A percentile compares a stretch with the other conserved stretches of the same genome.
Conservation (phyloP, 768 basidiomycete species). For the Kwoniella mangroviensis region DNA sequence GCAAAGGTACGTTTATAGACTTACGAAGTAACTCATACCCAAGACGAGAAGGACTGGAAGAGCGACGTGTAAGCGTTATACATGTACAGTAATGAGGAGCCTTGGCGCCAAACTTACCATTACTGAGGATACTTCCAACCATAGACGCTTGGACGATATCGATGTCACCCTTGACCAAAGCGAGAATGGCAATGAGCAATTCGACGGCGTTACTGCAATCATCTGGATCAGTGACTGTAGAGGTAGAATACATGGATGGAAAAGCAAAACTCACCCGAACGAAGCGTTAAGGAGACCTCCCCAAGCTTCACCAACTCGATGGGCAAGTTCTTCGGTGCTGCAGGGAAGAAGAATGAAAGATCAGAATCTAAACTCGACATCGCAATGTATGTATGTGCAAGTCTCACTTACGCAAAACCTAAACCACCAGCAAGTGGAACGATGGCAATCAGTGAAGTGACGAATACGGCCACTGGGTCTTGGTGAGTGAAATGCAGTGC, state of each 20-base stretch:
- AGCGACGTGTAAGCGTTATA: background rate
- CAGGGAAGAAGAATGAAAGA: conserved; percentile 59
- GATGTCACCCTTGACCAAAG: conserved; percentile 59
- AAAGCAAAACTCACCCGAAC: conserved; percentile 29
- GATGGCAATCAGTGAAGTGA: conserved; percentile 62
- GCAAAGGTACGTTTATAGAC: background rate
- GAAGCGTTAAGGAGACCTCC: conserved; percentile 64
- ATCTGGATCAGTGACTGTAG: conserved; percentile 32
- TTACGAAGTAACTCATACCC: conserved; percentile 54
- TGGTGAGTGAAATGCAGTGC: conserved; percentile 60
- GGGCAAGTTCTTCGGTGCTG: conserved; percentile 64
- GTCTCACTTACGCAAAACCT: conserved; percentile 36
- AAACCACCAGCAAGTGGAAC: conserved; percentile 60
- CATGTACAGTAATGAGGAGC: too few species aligned
- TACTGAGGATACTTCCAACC: conserved; percentile 63
- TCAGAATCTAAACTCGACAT: conserved; percentile 53
- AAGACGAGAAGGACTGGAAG: conserved; percentile 54
- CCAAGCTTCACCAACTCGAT: conserved; percentile 55
- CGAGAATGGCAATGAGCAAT: conserved; percentile 61
- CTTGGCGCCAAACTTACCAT: conserved; percentile 33
- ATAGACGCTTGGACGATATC: conserved; percentile 65
- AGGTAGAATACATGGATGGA: conserved; percentile 20
- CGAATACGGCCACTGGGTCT: conserved; percentile 61
- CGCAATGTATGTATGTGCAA: background rate
- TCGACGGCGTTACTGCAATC: conserved; percentile 63